Evolutionary conservation across 176 grass and related monocot genomes (phyloP).

Genomic region (Triticum monococcum): DNA sequence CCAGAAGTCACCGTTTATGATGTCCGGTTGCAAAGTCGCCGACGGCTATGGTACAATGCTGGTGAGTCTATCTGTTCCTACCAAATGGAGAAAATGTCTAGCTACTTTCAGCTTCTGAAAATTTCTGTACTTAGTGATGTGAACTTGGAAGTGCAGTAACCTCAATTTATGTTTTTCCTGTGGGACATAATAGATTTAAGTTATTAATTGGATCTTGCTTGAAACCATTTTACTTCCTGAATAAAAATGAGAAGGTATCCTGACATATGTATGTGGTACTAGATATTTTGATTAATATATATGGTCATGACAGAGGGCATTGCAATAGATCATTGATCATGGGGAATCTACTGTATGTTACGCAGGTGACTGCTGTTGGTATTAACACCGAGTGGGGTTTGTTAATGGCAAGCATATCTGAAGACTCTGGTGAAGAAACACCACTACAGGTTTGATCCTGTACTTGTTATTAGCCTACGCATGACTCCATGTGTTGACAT

Average conservation of each 20-base stretch:
- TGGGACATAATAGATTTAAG: not conserved
- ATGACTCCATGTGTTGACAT: not conserved
- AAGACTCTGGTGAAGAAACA: slow-evolving; percentile 98
- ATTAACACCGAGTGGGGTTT: slow-evolving; percentile 95
- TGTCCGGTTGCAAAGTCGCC: slow-evolving; percentile 98
- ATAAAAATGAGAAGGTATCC: not conserved
- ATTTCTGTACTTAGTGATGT: not conserved
- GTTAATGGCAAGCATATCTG: slow-evolving; percentile 98
- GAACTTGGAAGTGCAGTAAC: not conserved
- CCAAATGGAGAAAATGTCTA: not conserved
- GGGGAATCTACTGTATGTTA: slow-evolving; percentile 15
- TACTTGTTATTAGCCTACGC: slow-evolving; percentile 18
- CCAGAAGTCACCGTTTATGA: slow-evolving; percentile 80
- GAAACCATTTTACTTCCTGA: not conserved
- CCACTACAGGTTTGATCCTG: slow-evolving; percentile 73
- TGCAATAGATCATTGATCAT: not conserved
- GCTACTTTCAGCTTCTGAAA: not conserved
- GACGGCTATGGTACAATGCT: slow-evolving; percentile 93
- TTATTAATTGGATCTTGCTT: not conserved
- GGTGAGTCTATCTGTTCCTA: slow-evolving; percentile 45
- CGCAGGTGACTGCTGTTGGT: slow-evolving; percentile 88
- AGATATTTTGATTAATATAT: not conserved
- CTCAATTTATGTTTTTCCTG: not conserved
- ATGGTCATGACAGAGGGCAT: not conserved
- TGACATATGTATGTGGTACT: not conserved